phyloP scores from a whole-genome alignment of 2,329 filamentous ascomycete species.

The Cladorrhinum sp. region DNA sequence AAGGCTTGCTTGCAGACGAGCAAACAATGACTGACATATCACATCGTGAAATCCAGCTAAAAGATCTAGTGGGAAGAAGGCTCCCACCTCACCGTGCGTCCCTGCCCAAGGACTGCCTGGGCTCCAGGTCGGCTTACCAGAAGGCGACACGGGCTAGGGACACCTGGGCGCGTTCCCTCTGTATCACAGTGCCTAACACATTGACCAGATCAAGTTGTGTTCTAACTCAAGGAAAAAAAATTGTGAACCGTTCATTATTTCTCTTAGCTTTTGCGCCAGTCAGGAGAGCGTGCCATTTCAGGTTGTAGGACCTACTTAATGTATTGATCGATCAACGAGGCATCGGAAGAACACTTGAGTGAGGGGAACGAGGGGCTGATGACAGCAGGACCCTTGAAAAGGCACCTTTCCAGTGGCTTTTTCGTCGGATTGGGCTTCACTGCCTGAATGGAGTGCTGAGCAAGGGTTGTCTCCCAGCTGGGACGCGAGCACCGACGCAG shows the following conservation, averaged over 20 bases:
- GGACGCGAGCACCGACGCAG: not conserved
- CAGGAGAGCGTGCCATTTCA: too few species aligned
- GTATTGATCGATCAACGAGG: not conserved
- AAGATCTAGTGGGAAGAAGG: not conserved
- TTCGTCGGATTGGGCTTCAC: constrained; percentile 21
- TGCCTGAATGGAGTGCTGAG: constrained; percentile 12
- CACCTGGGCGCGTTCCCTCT: not conserved
- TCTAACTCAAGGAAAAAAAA: not conserved
- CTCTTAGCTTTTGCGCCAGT: not conserved
- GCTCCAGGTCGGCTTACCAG: not conserved
- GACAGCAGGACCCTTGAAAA: not conserved
- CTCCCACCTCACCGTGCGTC: not conserved
- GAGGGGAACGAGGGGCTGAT: constrained; percentile 6
- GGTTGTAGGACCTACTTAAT: not conserved
- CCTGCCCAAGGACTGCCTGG: not conserved
- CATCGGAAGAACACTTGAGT: not conserved
- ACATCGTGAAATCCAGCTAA: not conserved
- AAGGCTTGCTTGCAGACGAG: too few species aligned
- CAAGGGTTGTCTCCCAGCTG: constrained; percentile 14
- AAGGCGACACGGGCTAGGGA: not conserved
- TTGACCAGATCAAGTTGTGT: not conserved
- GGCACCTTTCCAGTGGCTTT: constrained; percentile 11
- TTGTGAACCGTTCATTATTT: not conserved
- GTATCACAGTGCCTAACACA: not conserved
- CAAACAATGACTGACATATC: not conserved